These are phyloP conservation scores for Macadamia integrifolia DNA, from an alignment of 164 flowering plant species.

Conservation along the genomic window DNA sequence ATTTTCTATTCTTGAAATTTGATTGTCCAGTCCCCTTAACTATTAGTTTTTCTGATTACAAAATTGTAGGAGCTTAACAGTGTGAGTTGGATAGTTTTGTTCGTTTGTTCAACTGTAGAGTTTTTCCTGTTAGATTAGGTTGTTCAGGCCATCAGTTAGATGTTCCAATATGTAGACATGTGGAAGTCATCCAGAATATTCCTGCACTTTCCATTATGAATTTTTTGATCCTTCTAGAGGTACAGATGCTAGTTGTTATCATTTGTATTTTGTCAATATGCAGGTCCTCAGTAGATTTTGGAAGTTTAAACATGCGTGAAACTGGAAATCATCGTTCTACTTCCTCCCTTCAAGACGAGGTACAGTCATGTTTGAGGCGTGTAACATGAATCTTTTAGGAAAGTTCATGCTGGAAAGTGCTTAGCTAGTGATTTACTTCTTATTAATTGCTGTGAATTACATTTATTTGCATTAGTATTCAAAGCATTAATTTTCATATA, in stretches of 20 bases:
- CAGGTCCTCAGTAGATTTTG: conserved; percentile 66
- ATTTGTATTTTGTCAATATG: background rate
- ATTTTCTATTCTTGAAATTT: too few species aligned
- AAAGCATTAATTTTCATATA: too few species aligned
- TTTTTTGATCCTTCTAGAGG: conserved; percentile 1
- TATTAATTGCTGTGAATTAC: background rate
- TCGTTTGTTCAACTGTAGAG: too few species aligned
- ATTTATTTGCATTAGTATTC: background rate
- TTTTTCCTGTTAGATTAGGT: background rate
- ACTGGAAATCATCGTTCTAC: conserved; percentile 34
- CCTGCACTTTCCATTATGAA: background rate
- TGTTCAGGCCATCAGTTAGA: background rate
- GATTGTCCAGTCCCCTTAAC: too few species aligned
- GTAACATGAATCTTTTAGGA: background rate
- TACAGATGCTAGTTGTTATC: background rate
- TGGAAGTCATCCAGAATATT: background rate
- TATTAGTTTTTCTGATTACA: too few species aligned
- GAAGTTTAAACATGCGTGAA: conserved; percentile 45
- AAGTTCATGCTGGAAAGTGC: background rate
- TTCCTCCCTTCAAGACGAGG: conserved; percentile 85
- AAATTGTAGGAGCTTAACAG: too few species aligned
- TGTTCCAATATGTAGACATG: background rate
- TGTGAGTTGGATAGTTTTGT: too few species aligned
- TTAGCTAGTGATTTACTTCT: background rate
- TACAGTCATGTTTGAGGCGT: conserved; percentile 11